Conservation (phyloP, 805 yeast genomes). For the Starmerella roubikii region DNA sequence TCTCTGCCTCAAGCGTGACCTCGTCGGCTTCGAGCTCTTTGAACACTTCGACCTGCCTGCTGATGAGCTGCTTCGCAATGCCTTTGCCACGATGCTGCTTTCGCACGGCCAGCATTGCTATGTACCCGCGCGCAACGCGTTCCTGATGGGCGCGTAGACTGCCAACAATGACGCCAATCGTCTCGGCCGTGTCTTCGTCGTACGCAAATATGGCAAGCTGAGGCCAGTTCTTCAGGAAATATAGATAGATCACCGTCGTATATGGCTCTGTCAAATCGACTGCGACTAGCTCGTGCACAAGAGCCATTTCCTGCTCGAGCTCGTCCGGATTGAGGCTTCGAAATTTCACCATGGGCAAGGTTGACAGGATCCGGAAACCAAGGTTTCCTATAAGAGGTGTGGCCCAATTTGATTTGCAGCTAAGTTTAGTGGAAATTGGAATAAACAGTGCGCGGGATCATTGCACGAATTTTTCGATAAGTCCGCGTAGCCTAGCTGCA, state of each 20-base stretch:
- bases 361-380: too few relatives aligned
- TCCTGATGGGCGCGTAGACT: slow-evolving; percentile 66
- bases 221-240: slow-evolving; percentile 85
- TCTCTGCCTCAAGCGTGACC: slow-evolving; percentile 86
- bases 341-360: slow-evolving; percentile 5
- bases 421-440: too few relatives aligned
- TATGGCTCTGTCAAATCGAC: slow-evolving; percentile 84
- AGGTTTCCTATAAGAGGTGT: too few relatives aligned
- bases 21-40: slow-evolving; percentile 61
- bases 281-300: slow-evolving; percentile 39
- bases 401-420: too few relatives aligned
- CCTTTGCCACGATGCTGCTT: slow-evolving; percentile 60
- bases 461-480: background rate
- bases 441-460: too few relatives aligned
- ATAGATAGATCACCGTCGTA: slow-evolving; percentile 82
- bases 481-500: too few relatives aligned
- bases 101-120: slow-evolving; percentile 89
- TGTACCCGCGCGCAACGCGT: slow-evolving; percentile 71
- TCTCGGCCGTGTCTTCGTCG: slow-evolving; percentile 23
- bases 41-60: slow-evolving; percentile 51
- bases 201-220: slow-evolving; percentile 47
- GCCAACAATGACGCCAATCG: slow-evolving; percentile 72
- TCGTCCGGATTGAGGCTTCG: slow-evolving; percentile 16
- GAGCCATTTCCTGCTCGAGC: slow-evolving; percentile 24
- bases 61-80: slow-evolving; percentile 63